Evolutionary conservation across 192 early-diverging fungal species (phyloP), one percentile per base, ranked within the genome.

Genomic region (Entophlyctis luteolus): DNA sequence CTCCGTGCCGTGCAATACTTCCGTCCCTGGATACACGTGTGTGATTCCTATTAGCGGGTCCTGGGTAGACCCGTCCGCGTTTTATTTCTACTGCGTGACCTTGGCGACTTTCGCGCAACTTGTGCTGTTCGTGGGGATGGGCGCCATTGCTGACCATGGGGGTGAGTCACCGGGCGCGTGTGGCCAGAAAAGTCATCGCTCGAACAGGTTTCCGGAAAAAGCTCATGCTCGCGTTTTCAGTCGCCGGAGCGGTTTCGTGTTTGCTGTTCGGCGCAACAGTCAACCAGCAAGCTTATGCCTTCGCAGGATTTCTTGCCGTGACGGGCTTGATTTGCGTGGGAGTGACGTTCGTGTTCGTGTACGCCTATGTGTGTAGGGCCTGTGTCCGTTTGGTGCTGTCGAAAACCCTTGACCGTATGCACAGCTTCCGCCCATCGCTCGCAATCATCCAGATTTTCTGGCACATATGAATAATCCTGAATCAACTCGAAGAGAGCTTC

Each of bases 81-180:
- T 70, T 37, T 70, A 67, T 28, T 74, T 78, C 39, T 74, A 78
- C 58, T 42, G 62, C 27, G 72, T 56, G 38, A 48, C 70, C 23
- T 52, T 75, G 25, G 55, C 72, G 6, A 62, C 62, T 16, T 34
- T 78, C 5, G 14, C 34, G 32, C 72, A 78, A 39, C 49, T 74
- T 23, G 14, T 75, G 25, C 28, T 75, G 48, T 71, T 79, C 47
- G 62, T 74, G 22, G 33, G 35, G 1, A 4, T 79, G 20, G 74
- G 74, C 18, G 37, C 78, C 8, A 45, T 79, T 29, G 74, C 78
- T 2, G 78, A 79, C 42, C 68, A 79, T 55, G 78, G 78, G 3
- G 55, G 60, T 63, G 25, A 2, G 69, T 42, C 12, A 4, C 12
- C 60, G 32, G n/a, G 0, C 20, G 18, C 5, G 1, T 16, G 12